phyloP scores from a whole-genome alignment of 2,329 filamentous ascomycete species.

The Neobulgaria alba region DNA sequence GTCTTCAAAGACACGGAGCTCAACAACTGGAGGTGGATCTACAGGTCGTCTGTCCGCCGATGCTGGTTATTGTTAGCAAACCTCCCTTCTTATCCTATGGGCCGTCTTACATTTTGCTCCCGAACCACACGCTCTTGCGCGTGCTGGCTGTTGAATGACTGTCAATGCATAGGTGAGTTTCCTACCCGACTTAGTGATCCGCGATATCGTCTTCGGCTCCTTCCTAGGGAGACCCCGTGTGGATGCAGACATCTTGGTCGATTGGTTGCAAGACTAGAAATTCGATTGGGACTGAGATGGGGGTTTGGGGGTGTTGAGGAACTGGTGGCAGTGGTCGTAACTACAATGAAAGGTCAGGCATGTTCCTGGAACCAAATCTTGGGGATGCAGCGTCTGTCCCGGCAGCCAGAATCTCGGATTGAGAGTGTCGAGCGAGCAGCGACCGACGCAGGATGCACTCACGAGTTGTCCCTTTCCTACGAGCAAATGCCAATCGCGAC shows the following conservation, averaged over 20 bases:
- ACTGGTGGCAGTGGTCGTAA: too few species aligned
- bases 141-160: constrained; percentile 89
- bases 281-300: neutral
- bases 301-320: neutral
- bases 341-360: too few species aligned
- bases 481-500: neutral
- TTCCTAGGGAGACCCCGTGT: neutral
- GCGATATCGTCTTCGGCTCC: constrained; percentile 9
- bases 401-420: neutral
- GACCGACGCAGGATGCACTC: neutral
- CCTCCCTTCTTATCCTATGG: neutral
- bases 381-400: too few species aligned
- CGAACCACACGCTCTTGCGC: constrained; percentile 88
- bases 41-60: constrained; percentile 19
- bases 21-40: constrained; percentile 74
- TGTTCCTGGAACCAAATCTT: neutral
- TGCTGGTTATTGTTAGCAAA: constrained; percentile 17
- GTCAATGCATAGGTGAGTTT: constrained; percentile 72
- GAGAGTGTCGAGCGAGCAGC: neutral
- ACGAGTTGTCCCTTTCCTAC: neutral
- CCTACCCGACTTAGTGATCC: constrained; percentile 63
- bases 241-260: neutral
- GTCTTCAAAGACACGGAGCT: constrained; percentile 77
- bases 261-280: neutral
- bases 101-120: constrained; percentile 78